phyloP scores from a whole-genome alignment of 1,139 yeast genomes.

The Geotrichum siamense region DNA sequence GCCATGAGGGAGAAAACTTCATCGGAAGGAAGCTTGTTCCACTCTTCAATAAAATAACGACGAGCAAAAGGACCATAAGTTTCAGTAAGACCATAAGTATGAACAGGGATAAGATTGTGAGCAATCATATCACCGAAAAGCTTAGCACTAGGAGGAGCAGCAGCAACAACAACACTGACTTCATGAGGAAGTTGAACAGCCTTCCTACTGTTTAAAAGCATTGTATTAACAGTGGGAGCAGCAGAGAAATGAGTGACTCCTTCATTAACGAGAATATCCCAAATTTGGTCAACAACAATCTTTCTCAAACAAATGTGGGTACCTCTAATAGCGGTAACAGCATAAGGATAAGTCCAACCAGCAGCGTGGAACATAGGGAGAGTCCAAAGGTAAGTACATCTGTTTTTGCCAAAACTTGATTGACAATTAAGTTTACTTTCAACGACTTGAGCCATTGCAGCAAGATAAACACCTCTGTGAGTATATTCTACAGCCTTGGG shows the following conservation, averaged over 20 bases:
- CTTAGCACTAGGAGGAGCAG: constrained; percentile 36
- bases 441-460: constrained; percentile 32
- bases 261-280: constrained; percentile 32
- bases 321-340: constrained; percentile 37
- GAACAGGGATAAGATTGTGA: constrained; percentile 38
- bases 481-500: constrained; percentile 70
- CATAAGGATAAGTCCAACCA: constrained; percentile 38
- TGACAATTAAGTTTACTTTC: constrained; percentile 34
- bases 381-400: constrained; percentile 37
- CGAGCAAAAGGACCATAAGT: constrained; percentile 37
- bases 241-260: constrained; percentile 36
- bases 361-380: constrained; percentile 39
- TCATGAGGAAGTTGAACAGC: constrained; percentile 29
- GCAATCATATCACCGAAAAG: constrained; percentile 34
- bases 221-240: constrained; percentile 38
- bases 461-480: constrained; percentile 40
- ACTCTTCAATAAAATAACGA: constrained; percentile 31
- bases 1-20: constrained; percentile 30
- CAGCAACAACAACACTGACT: constrained; percentile 36
- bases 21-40: constrained; percentile 29
- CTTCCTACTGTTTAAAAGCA: constrained; percentile 32
- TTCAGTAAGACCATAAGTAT: constrained; percentile 69
- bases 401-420: constrained; percentile 27
- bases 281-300: constrained; percentile 34
- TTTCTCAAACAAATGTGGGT: constrained; percentile 36